These are phyloP conservation scores for Paramecium sonneborni DNA, from an alignment of 73 alveolate genomes.

Conservation along the genomic window DNA sequence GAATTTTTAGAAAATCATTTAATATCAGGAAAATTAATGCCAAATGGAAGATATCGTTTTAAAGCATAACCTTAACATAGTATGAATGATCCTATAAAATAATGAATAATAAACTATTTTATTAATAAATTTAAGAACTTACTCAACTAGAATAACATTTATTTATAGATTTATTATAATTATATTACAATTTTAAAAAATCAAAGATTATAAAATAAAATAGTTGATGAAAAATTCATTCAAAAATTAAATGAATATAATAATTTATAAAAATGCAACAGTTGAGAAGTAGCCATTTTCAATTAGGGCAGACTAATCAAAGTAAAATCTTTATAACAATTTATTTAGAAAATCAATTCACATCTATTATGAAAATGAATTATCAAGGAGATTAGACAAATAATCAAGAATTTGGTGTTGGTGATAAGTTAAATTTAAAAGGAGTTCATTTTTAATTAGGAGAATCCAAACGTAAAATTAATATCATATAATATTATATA, in stretches of 20 bases:
- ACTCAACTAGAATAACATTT: neutral
- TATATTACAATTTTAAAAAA: neutral
- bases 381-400: neutral
- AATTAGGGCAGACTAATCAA: neutral
- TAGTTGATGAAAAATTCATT: neutral
- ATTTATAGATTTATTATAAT: neutral
- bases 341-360: conserved; percentile 9
- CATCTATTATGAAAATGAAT: conserved; percentile 48
- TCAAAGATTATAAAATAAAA: neutral
- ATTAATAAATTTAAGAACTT: neutral
- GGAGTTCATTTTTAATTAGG: conserved; percentile 42
- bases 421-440: conserved; percentile 23
- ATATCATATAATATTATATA: neutral
- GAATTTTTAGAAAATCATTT: conserved; percentile 54
- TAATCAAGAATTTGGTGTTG: neutral
- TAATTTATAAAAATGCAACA: neutral
- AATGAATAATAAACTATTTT: neutral
- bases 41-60: conserved; percentile 82
- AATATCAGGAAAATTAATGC: conserved; percentile 67
- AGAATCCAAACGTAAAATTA: neutral
- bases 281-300: conserved; percentile 32
- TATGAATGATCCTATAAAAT: conserved; percentile 77
- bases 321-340: neutral
- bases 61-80: conserved; percentile 82
- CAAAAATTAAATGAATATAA: neutral